Base-by-base conservation (phyloP, 2,329 filamentous ascomycete species). In the Allantophomopsis cytisporea region DNA sequence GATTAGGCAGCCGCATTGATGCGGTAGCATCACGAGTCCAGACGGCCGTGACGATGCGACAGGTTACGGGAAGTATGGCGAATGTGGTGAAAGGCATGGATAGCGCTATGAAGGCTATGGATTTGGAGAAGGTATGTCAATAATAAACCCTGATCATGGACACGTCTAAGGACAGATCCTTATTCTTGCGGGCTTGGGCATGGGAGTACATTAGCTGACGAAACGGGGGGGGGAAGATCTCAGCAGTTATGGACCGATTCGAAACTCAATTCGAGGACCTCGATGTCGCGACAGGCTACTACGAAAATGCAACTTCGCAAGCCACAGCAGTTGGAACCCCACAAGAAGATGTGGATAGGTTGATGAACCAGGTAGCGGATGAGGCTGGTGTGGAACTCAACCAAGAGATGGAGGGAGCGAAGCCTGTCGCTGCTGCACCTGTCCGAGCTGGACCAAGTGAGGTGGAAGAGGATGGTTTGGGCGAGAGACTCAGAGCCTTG, bases 331-430 rank as follows among this genome's bases (percentile, higher is more conserved):
- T 65, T 56, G 83, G 67, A 58, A 88, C 64, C 63, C 83, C 65
- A 61, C 74, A 94, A 56, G 86, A 93, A 50, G 85, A 88, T 49
- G 85, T 94, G 2, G 86, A 94, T 58, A 78, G 85, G 48, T 63
- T 94, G 45, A 81, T 94, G 61, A 80, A 76, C 47, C 83, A 93
- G 62, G 75, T 91, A 34, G 86, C 86, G 45, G 87, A 94, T 58
- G 86, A 93, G 59, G 85, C 83, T 8, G 87, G 87, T 39, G 74
- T 94, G 39, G 83, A 91, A 60, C 66, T 94, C 31, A 76, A 76
- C 48, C 73, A 81, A 55, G 83, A 91, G 61, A 76, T 94, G 60
- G 65, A 66, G 41, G 63, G 63, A 11, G 71, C 57, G 11, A 71
- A 67, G 51, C 67, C 68, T 18, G 76, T 80, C 36, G 72, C 80